Conservation (phyloP, 192 early-diverging fungal genomes). For the Funneliformis mosseae region DNA sequence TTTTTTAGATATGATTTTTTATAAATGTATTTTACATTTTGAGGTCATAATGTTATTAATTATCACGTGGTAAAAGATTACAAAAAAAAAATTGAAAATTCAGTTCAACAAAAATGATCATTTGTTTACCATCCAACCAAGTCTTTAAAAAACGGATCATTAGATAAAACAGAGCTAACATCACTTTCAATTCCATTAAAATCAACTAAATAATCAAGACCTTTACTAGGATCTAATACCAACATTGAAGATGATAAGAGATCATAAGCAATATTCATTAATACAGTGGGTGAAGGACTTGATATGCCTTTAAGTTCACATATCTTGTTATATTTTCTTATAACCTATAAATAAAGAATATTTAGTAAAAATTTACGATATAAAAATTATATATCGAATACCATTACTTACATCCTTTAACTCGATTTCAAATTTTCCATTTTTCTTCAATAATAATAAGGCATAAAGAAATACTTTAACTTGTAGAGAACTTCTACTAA, state of each 20-base stretch:
- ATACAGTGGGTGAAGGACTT: neutral
- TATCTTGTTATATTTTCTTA: constrained; percentile 6
- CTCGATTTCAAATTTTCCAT: constrained; percentile 73
- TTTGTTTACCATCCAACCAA: neutral
- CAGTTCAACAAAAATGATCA: too few species aligned
- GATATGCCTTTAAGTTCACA: neutral
- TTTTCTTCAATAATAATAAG: constrained; percentile 62
- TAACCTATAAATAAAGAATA: neutral
- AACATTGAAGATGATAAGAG: constrained; percentile 5
- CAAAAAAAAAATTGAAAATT: too few species aligned
- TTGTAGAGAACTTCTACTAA: constrained; percentile 73
- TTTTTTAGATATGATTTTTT: too few species aligned
- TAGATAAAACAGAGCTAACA: neutral
- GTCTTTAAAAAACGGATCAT: neutral
- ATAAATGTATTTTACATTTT: too few species aligned
- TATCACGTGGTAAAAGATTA: too few species aligned
- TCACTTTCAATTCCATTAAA: constrained; percentile 5
- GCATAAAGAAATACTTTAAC: constrained; percentile 87
- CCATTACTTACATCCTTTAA: constrained; percentile 72
- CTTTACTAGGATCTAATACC: constrained; percentile 4
- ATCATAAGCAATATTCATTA: constrained; percentile 8
- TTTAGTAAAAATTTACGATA: neutral
- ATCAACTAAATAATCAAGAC: neutral
- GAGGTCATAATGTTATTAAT: too few species aligned
- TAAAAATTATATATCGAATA: neutral